Conservation (phyloP, 164 flowering plant genomes). For the Umbilicus rupestris region DNA sequence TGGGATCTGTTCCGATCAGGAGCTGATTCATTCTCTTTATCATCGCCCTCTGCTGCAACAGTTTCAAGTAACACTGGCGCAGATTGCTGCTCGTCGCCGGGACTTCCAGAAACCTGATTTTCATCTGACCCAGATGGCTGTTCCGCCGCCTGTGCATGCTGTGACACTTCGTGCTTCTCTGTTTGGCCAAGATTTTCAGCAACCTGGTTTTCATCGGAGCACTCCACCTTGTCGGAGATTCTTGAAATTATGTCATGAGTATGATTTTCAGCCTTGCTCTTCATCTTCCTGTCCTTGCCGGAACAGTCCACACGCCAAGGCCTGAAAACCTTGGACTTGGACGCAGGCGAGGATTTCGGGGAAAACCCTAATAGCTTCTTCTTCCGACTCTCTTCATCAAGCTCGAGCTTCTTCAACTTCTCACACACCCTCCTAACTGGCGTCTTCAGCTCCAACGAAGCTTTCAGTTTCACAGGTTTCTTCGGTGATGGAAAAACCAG, state of each 20-base stretch:
- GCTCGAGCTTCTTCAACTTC: conserved; percentile 59
- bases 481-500: conserved; percentile 61
- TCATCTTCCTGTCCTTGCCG: conserved; percentile 13
- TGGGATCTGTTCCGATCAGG: not conserved
- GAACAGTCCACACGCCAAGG: conserved; percentile 20
- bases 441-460: conserved; percentile 25
- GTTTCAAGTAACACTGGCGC: not conserved
- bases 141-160: not conserved
- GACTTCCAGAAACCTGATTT: not conserved
- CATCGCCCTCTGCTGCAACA: not conserved
- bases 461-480: conserved; percentile 35
- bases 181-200: not conserved
- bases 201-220: not conserved
- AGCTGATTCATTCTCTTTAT: conserved; percentile 2
- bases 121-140: not conserved
- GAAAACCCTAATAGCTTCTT: conserved; percentile 23
- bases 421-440: conserved; percentile 38
- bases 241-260: not conserved
- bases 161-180: not conserved
- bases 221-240: not conserved
- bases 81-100: not conserved
- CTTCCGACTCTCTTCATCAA: conserved; percentile 23
- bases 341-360: conserved; percentile 17
- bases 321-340: conserved; percentile 6
- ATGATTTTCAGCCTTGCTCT: not conserved